Evolutionary conservation across 2,329 filamentous ascomycete genomes (phyloP).

Genomic region (Epichloe amarillans): DNA sequence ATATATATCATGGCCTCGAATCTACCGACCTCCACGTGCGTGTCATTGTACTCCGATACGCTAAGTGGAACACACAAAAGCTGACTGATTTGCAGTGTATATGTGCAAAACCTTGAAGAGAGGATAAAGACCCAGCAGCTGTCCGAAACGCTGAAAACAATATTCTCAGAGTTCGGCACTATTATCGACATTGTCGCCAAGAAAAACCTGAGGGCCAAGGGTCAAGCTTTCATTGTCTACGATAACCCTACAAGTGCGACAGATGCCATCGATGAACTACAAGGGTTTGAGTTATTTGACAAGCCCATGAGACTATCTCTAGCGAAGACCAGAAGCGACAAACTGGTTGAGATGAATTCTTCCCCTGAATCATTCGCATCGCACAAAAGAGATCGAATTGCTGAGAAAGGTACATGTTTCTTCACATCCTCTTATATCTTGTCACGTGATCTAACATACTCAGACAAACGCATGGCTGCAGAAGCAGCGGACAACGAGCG

Average conservation of each 20-base stretch:
- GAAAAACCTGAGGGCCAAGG: conserved; percentile 81
- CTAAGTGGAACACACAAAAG: conserved; percentile 15
- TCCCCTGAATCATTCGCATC: conserved; percentile 69
- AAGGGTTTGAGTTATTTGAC: conserved; percentile 86
- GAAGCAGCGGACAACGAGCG: conserved; percentile 70
- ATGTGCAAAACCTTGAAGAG: conserved; percentile 81
- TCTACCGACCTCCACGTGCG: conserved; percentile 51
- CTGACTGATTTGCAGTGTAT: conserved; percentile 39
- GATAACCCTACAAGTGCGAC: conserved; percentile 67
- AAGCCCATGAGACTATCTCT: conserved; percentile 79
- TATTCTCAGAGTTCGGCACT: conserved; percentile 82
- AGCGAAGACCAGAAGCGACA: conserved; percentile 76
- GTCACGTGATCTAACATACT: not conserved
- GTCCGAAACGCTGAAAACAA: conserved; percentile 55
- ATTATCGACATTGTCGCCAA: conserved; percentile 80
- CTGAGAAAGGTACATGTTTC: conserved; percentile 66
- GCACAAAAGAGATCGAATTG: conserved; percentile 72
- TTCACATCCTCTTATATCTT: not conserved
- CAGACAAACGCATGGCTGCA: conserved; percentile 65
- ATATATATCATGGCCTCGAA: not conserved
- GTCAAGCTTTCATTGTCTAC: conserved; percentile 91
- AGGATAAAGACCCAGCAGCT: conserved; percentile 71
- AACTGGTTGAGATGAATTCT: conserved; percentile 64
- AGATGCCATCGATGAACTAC: conserved; percentile 73
- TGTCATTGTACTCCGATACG: conserved; percentile 63